A percentile compares a stretch with the other conserved stretches of the same genome.
These are phyloP conservation scores for Pisolithus sp. DNA, from an alignment of 768 basidiomycete species.

Conservation along the genomic window DNA sequence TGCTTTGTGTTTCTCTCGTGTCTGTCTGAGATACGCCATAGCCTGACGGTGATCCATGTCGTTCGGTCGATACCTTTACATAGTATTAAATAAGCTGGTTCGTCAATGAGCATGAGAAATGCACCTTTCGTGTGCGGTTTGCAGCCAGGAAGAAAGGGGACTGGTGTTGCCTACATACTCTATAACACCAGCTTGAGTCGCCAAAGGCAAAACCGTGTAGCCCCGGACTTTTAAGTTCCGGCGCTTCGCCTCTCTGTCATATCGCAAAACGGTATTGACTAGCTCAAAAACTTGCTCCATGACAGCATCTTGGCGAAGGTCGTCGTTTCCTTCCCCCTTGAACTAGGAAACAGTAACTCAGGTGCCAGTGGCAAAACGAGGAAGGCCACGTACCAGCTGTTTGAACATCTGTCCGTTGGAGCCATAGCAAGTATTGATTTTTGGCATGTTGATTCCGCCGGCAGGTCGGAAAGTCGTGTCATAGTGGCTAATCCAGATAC, in stretches of 20 bases:
- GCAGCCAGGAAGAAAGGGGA: slow-evolving; percentile 59
- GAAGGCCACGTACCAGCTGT: slow-evolving; percentile 59
- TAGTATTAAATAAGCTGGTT: background rate
- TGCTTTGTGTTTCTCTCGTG: slow-evolving; percentile 27
- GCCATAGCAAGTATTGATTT: slow-evolving; percentile 68
- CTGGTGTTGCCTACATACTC: slow-evolving; percentile 84
- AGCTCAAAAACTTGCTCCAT: slow-evolving; percentile 98
- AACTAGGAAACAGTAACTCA: slow-evolving; percentile 45
- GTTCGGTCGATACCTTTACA: slow-evolving; percentile 55
- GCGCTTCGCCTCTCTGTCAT: slow-evolving; percentile 69
- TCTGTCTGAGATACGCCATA: slow-evolving; percentile 20
- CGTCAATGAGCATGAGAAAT: slow-evolving; percentile 11
- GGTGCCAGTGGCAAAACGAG: background rate
- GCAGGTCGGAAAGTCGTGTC: slow-evolving; percentile 51
- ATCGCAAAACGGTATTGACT: slow-evolving; percentile 69
- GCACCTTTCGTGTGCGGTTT: slow-evolving; percentile 54
- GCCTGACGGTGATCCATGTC: slow-evolving; percentile 40
- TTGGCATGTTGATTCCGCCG: slow-evolving; percentile 80
- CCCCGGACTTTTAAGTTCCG: slow-evolving; percentile 70
- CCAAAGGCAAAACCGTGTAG: slow-evolving; percentile 87
- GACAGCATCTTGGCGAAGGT: slow-evolving; percentile 93
- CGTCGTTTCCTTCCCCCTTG: slow-evolving; percentile 87
- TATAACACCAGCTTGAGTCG: slow-evolving; percentile 72
- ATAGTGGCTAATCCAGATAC: slow-evolving; percentile 66
- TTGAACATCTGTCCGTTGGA: slow-evolving; percentile 58